Evolutionary conservation across 805 yeast species (phyloP).

Genomic region (Ogataea chonburiensis): DNA sequence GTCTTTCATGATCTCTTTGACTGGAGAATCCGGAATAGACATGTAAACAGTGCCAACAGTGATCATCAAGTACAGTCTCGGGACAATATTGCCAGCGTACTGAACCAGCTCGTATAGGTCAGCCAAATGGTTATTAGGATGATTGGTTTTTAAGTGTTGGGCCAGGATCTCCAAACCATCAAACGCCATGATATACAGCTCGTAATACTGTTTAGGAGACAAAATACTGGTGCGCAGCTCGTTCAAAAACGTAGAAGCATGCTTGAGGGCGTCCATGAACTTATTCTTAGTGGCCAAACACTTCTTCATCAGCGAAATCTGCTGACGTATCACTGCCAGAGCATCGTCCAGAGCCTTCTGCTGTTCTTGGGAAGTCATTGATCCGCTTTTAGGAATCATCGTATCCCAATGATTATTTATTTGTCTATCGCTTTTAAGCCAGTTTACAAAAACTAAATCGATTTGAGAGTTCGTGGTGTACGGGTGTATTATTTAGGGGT

Average conservation of each 20-base stretch:
- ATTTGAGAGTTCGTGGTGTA: slow-evolving; percentile 13
- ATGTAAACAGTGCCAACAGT: slow-evolving; percentile 91
- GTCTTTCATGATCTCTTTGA: slow-evolving; percentile 84
- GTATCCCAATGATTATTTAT: slow-evolving; percentile 1
- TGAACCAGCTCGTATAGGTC: slow-evolving; percentile 94
- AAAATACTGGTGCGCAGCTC: slow-evolving; percentile 76
- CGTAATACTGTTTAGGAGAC: slow-evolving; percentile 91
- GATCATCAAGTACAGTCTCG: slow-evolving; percentile 90
- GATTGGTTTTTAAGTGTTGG: slow-evolving; percentile 60
- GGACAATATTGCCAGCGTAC: slow-evolving; percentile 90
- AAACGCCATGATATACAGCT: slow-evolving; percentile 76
- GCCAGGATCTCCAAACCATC: slow-evolving; percentile 77
- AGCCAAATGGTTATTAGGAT: slow-evolving; percentile 70
- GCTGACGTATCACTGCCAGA: slow-evolving; percentile 57
- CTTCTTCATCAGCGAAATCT: slow-evolving; percentile 72
- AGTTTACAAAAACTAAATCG: neutral
- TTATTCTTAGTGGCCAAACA: slow-evolving; percentile 62
- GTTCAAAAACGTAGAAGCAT: slow-evolving; percentile 75
- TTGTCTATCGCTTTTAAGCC: slow-evolving; percentile 11
- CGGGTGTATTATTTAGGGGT: slow-evolving; percentile 41
- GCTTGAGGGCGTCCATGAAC: slow-evolving; percentile 84
- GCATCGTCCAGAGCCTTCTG: slow-evolving; percentile 42
- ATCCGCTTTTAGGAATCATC: slow-evolving; percentile 17
- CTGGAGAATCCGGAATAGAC: slow-evolving; percentile 74
- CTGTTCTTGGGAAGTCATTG: slow-evolving; percentile 28